These are phyloP conservation scores for Lentinula boryana DNA, from an alignment of 768 basidiomycete genomes.

Conservation along the genomic window DNA sequence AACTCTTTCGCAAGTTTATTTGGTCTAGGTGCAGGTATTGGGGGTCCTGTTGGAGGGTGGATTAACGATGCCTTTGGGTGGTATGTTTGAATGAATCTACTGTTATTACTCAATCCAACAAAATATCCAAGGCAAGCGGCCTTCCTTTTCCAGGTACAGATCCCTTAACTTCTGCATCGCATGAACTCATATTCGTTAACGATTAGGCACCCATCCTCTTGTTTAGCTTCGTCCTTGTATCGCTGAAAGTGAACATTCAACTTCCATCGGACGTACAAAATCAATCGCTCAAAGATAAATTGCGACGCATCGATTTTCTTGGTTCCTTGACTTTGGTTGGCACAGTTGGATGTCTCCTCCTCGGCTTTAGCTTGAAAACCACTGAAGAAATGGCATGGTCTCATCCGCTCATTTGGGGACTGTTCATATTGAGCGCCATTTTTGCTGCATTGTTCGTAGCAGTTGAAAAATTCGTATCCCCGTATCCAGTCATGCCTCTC, in stretches of 20 bases:
- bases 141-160: conserved; percentile 73
- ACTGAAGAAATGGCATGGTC: conserved; percentile 77
- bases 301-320: conserved; percentile 77
- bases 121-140: conserved; percentile 62
- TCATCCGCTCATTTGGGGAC: conserved; percentile 62
- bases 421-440: conserved; percentile 52
- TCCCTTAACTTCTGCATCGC: background rate
- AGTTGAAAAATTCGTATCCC: conserved; percentile 74
- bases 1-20: conserved; percentile 48
- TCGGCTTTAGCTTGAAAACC: conserved; percentile 73
- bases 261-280: conserved; percentile 62
- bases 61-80: conserved; percentile 83
- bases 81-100: conserved; percentile 28
- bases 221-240: conserved; percentile 65
- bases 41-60: conserved; percentile 81
- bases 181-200: background rate
- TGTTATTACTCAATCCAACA: conserved; percentile 2
- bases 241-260: conserved; percentile 70
- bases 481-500: conserved; percentile 89
- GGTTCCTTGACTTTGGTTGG: conserved; percentile 78
- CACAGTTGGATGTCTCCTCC: conserved; percentile 62
- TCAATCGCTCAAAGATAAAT: conserved; percentile 53
- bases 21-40: conserved; percentile 77
- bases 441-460: conserved; percentile 58
- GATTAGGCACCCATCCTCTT: conserved; percentile 72